Conservation (phyloP, 1,139 yeast species). For the Geotrichum klebahnii region DNA sequence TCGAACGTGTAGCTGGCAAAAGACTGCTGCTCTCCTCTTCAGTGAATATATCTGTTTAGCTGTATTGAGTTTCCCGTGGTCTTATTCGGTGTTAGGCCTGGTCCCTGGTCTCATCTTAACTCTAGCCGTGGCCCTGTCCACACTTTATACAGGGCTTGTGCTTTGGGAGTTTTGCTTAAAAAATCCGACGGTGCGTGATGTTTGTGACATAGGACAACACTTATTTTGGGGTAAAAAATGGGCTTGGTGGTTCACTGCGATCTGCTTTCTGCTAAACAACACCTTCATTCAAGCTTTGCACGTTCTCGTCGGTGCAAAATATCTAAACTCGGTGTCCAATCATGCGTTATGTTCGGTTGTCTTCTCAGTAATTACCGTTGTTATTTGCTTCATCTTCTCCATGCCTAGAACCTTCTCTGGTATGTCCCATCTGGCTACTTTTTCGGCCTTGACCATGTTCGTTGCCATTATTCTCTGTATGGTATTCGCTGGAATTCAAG, state of each 20-base stretch:
- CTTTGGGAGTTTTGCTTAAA: slow-evolving; percentile 54
- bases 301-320: slow-evolving; percentile 56
- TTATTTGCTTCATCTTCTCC: slow-evolving; percentile 49
- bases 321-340: slow-evolving; percentile 51
- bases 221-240: slow-evolving; percentile 50
- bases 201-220: slow-evolving; percentile 59
- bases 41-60: slow-evolving; percentile 62
- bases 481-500: slow-evolving; percentile 52
- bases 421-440: slow-evolving; percentile 49
- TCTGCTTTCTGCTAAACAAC: slow-evolving; percentile 53
- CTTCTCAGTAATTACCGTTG: slow-evolving; percentile 48
- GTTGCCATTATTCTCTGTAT: slow-evolving; percentile 52
- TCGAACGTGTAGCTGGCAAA: slow-evolving; percentile 54
- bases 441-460: slow-evolving; percentile 56
- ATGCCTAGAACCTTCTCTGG: slow-evolving; percentile 55
- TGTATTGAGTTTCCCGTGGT: slow-evolving; percentile 62
- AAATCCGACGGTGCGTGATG: slow-evolving; percentile 50
- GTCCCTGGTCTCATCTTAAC: slow-evolving; percentile 58
- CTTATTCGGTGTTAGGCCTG: slow-evolving; percentile 55
- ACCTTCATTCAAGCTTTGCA: slow-evolving; percentile 57
- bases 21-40: slow-evolving; percentile 54
- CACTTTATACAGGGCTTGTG: slow-evolving; percentile 52
- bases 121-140: slow-evolving; percentile 49
- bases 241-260: slow-evolving; percentile 58
- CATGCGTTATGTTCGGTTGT: slow-evolving; percentile 52